Base-by-base conservation (phyloP, 768 basidiomycete genomes). In the Terana coerulea region DNA sequence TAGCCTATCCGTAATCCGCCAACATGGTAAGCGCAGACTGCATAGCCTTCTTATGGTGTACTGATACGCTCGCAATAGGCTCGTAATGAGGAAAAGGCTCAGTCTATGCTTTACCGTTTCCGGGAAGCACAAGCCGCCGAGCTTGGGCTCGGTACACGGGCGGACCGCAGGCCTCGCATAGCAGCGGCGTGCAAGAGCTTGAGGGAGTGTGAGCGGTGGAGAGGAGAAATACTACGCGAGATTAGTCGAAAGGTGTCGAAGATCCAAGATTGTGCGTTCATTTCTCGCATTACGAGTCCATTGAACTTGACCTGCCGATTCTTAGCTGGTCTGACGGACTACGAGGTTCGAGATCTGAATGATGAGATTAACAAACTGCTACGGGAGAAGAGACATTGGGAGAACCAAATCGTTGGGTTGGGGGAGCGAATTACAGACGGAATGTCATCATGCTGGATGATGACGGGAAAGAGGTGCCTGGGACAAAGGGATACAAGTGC, bases 81-180 rank as follows among this genome's bases (percentile, higher is more conserved):
- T 55, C 88, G 95, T 69, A 98, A 98, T 86, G 90, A 94, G 68
- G 95, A 98, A 70, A 99, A 98, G 68, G 91, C 94, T 1, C 94
- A 95, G 69, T 91, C 88, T 15, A 93, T 91, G 88, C 77, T 92
- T 26, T 91, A 92, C 66, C 90, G 93, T 52, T 98, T 99, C 72
- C 88, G 95, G 49, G 94, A 98, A 72, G 90, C 91, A 39, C 95
- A 99, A 65, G 94, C 92, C 0, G 88, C 89, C 29, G 95, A 98
- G 74, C 85, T 98, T 60, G 95, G 95, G 31, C 80, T 99, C 21
- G 88, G 88, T 29, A 86, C 88, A 14, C 81, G 90, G 40, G 75
- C 72, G 9, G 95, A 95, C 68, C 81, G 84, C n/a, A 75, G 95
- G 33, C 95, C 94, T 37, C 79, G 88, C 48, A 91, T 98, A 87